phyloP scores from a whole-genome alignment of 2,329 filamentous ascomycete species.

The Stagonosporopsis rhizophila region DNA sequence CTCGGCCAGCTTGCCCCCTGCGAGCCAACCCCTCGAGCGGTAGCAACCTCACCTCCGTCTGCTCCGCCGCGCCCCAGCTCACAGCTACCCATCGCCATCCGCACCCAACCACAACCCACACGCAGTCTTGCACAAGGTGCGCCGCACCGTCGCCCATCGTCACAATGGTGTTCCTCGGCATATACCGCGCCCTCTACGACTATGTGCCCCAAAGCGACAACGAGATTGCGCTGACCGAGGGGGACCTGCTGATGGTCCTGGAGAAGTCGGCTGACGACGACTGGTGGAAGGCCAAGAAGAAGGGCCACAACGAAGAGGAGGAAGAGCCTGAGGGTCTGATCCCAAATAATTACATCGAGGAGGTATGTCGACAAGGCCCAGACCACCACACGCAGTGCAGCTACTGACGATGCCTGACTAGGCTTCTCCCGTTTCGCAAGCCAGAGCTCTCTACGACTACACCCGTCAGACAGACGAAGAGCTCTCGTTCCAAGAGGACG shows the following conservation, averaged over 20 bases:
- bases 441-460: conserved; percentile 97
- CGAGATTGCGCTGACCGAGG: conserved; percentile 84
- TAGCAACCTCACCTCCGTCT: conserved; percentile 11
- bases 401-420: conserved; percentile 43
- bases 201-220: conserved; percentile 86
- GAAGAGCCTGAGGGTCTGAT: conserved; percentile 91
- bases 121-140: conserved; percentile 8
- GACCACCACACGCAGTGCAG: conserved; percentile 3
- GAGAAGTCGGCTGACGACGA: conserved; percentile 78
- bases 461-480: conserved; percentile 97
- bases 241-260: conserved; percentile 86
- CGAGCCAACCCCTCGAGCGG: conserved; percentile 16
- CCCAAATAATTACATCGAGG: conserved; percentile 93
- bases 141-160: conserved; percentile 18
- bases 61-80: conserved; percentile 16
- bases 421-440: conserved; percentile 71
- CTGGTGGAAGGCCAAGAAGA: conserved; percentile 98
- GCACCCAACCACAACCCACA: conserved; percentile 5
- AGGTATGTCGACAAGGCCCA: conserved; percentile 65
- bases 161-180: conserved; percentile 86
- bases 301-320: conserved; percentile 76
- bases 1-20: conserved; percentile 17
- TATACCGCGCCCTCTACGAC: conserved; percentile 91
- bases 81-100: conserved; percentile 14
- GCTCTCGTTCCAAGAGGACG: conserved; percentile 92